Evolutionary conservation across 495 filamentous ascomycete species (phyloP).

Genomic region (Amphirosellinia nigrospora): DNA sequence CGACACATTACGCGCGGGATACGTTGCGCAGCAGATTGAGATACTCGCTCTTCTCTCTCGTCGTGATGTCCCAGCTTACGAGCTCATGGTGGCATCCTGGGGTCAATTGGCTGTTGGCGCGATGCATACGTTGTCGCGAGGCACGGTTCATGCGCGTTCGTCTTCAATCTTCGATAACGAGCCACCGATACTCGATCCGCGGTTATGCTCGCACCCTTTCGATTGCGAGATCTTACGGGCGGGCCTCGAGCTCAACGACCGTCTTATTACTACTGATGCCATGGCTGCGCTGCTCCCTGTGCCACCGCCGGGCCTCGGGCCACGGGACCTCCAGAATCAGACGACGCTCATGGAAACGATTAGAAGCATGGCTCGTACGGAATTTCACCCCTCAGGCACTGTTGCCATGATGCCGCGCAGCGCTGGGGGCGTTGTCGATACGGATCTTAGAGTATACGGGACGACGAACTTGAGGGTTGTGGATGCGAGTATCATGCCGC

Average conservation of each 20-base stretch:
- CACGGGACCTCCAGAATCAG: conserved; percentile 35
- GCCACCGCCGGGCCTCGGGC: conserved; percentile 34
- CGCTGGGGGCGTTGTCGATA: conserved; percentile 55
- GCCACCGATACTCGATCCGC: conserved; percentile 37
- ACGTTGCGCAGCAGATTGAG: conserved; percentile 42
- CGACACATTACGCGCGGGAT: conserved; percentile 48
- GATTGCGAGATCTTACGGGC: conserved; percentile 49
- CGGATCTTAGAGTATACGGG: conserved; percentile 60
- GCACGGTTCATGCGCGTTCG: conserved; percentile 33
- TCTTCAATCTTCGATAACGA: conserved; percentile 34
- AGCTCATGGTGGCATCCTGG: conserved; percentile 50
- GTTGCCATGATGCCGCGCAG: conserved; percentile 46
- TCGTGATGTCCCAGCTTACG: conserved; percentile 44
- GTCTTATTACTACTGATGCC: conserved; percentile 40
- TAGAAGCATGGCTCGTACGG: conserved; percentile 34
- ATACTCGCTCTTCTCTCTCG: conserved; percentile 43
- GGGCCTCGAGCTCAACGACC: conserved; percentile 44
- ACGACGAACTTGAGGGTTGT: conserved; percentile 55
- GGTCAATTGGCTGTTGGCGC: conserved; percentile 41
- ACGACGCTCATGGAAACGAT: conserved; percentile 34
- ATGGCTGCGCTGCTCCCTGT: conserved; percentile 44
- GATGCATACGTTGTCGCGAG: conserved; percentile 37
- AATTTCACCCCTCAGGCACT: conserved; percentile 45
- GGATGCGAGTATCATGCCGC: conserved; percentile 63
- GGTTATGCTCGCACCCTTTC: conserved; percentile 49